Percentiles rank a stretch among this genome's conserved stretches.
Evolutionary conservation across 805 yeast species (phyloP).

Genomic region (Yamadazyma philogaea): DNA sequence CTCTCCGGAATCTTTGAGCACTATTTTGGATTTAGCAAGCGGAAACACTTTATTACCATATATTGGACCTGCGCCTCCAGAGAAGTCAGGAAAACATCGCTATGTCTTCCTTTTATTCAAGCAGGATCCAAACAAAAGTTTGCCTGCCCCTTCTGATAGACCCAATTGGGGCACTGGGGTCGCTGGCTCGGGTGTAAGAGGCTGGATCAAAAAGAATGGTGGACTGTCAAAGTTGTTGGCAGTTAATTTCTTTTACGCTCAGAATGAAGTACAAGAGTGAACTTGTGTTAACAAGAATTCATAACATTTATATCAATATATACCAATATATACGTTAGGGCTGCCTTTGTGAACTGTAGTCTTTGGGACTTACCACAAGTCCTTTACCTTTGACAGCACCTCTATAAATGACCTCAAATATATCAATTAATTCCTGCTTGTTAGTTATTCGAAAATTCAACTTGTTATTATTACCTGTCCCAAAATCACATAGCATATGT

Average conservation of each 20-base stretch:
- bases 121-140: conserved; percentile 49
- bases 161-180: conserved; percentile 84
- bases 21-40: conserved; percentile 31
- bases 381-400: conserved; percentile 95
- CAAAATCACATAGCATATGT: conserved; percentile 98
- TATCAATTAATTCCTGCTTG: conserved; percentile 87
- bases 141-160: conserved; percentile 50
- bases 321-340: conserved; percentile 6
- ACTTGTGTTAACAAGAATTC: background rate
- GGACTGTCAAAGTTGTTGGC: conserved; percentile 59
- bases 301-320: background rate
- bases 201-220: conserved; percentile 66
- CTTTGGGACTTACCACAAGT: conserved; percentile 78
- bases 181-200: conserved; percentile 74
- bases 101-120: conserved; percentile 75
- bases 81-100: conserved; percentile 80
- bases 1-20: conserved; percentile 24
- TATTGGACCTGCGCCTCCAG: conserved; percentile 88
- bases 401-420: conserved; percentile 81
- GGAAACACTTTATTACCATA: conserved; percentile 52
- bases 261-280: conserved; percentile 37
- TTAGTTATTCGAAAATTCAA: conserved; percentile 72
- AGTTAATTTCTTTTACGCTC: conserved; percentile 82
- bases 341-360: conserved; percentile 43
- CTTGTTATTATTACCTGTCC: conserved; percentile 96